Conservation (phyloP, 495 filamentous ascomycete species). For the Aspergillus leporis region DNA sequence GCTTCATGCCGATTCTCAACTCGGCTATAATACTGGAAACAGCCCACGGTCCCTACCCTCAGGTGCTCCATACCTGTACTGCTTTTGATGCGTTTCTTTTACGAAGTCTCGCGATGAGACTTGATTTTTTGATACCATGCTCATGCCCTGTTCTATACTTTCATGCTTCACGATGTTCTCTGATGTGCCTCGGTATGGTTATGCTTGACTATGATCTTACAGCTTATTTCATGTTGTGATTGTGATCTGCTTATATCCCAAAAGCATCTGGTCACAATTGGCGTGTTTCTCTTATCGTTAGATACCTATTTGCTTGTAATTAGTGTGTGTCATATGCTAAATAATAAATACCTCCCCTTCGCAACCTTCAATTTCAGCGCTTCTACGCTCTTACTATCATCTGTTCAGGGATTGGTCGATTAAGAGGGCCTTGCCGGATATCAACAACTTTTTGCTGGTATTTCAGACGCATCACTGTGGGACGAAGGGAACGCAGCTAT, state of each 20-base stretch:
- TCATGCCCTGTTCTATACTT: slow-evolving; percentile 16
- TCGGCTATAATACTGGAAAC: neutral
- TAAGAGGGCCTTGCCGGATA: neutral
- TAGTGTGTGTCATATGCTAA: slow-evolving; percentile 18
- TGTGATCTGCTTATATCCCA: slow-evolving; percentile 5
- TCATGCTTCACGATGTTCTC: slow-evolving; percentile 9
- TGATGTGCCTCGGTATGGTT: slow-evolving; percentile 2
- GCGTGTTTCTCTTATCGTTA: slow-evolving; percentile 27
- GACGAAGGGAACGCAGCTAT: neutral
- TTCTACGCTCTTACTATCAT: neutral
- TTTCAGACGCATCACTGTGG: neutral
- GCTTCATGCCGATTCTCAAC: neutral
- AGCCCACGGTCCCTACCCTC: slow-evolving; percentile 27
- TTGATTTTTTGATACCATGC: slow-evolving; percentile 25
- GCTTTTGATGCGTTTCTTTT: slow-evolving; percentile 15
- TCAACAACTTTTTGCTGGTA: neutral
- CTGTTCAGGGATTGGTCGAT: neutral
- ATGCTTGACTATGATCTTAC: slow-evolving; percentile 1
- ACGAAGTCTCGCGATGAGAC: slow-evolving; percentile 13
- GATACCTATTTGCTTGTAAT: slow-evolving; percentile 47
- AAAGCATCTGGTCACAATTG: slow-evolving; percentile 13
- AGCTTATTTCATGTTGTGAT: neutral
- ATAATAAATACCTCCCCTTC: neutral
- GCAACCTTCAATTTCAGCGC: neutral
- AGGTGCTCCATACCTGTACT: neutral